Evolutionary conservation across 1,284 basidiomycete genomes (phyloP), one percentile per base, ranked within the genome.

Genomic region (Pseudozyma tsukubaensis): DNA sequence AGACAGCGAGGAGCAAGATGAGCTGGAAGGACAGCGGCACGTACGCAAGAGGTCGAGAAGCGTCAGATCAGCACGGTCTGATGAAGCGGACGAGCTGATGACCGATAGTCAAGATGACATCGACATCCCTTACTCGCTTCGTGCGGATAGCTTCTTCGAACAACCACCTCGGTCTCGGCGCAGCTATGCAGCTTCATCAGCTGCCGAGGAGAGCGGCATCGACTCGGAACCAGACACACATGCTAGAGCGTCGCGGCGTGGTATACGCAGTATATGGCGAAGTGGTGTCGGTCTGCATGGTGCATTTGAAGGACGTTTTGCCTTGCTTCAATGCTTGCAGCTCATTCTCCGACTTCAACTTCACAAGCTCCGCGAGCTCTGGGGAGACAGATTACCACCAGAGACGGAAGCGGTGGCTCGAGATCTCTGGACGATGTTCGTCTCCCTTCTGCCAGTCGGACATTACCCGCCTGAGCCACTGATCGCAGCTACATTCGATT

Each of bases 401-500:
- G 68, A 74, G 37, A 62, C 76, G 16, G 79, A 81, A 59, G 64
- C 72, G 4, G 57, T 78, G 1, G 76, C 78, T n/a, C 71, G 78
- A 16, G 79, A 81, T 21, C 64, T 80, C 0, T 81, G 79, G 79
- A 60, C 79, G 13, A 67, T 80, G 58, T 73, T 72, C 37, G 69
- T 80, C 13, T 77, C 78, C 1, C 59, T 57, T 9, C 52, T 70
- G 4, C 63, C 69, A 12, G 56, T 63, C 12, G 69, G 63, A 9
- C 59, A 75, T 19, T 75, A 57, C 39, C 72, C 72, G 14, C 67
- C 72, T 1, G 72, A 75, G 47, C 72, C 72, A 4, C 60, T 75
- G 24, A 66, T 75, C n/a, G 68, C 72, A 2, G 72, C 72, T 12
- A 74, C 72, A 0, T 74, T 74, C 43, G 72, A 74, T 40, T 74